Base-by-base conservation (phyloP, 352 stramenopile genomes). In the Bremia lactucae region DNA sequence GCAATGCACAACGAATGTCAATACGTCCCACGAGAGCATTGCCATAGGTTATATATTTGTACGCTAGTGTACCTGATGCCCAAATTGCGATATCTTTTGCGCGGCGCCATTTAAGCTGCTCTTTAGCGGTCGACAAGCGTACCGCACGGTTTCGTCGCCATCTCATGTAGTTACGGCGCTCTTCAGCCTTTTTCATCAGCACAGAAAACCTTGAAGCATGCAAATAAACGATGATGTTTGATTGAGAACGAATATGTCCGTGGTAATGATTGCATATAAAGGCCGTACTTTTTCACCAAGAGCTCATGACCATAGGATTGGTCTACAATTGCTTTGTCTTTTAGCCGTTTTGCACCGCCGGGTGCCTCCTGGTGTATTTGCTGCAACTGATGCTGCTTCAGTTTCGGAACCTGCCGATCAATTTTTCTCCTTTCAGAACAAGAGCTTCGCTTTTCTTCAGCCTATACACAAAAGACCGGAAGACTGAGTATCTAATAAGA, bases 71-170 rank as follows among this genome's bases (percentile, higher is more conserved):
- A 81, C 65, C 62, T 66, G 42, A 13, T 49, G 36, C 31, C 68
- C 65, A 76, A 7, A 37, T 4, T 6, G 38, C 19, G 11, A 45
- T 34, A 9, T 83, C 68, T 4, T 46, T 21, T 18, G 31, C 46
- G 10, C 60, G 46, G 13, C 74, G 36, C 25, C 48, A n/a, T 31
- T 37, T 23, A 16, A 83, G 49, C 35, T 72, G 42, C 15, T 47
- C 23, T 16, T 61, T 65, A 21, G 68, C 55, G 3, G 42, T 43
- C 18, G 68, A 51, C 42, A 78, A 59, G 1, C 71, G 62, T 22
- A 70, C 16, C 29, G 65, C 65, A 40, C 68, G 65, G 57, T 70
- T 38, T 25, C 65, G 58, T 15, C 68, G 64, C 71, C 71, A 83
- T 15, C 59, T 72, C 52, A 78, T 76, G 39, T 80, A 80, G 11